phyloP scores from a whole-genome alignment of 2,329 filamentous ascomycete genomes.

The Fusarium irregulare region DNA sequence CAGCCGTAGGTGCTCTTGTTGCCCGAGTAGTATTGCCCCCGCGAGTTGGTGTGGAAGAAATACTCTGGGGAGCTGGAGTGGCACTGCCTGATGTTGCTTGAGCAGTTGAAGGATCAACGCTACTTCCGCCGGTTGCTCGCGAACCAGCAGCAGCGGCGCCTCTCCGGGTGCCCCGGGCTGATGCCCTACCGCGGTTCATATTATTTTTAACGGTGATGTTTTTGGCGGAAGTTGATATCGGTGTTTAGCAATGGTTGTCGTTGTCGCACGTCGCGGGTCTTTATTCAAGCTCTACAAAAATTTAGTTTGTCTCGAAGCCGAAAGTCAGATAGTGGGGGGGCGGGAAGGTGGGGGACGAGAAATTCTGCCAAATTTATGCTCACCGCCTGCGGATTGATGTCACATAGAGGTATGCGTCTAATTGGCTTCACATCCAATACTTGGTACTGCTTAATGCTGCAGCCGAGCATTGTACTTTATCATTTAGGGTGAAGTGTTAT shows the following conservation, averaged over 20 bases:
- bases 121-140: slow-evolving; percentile 37
- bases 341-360: slow-evolving; percentile 49
- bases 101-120: slow-evolving; percentile 26
- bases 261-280: slow-evolving; percentile 5
- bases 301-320: slow-evolving; percentile 39
- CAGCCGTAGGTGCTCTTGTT: slow-evolving; percentile 51
- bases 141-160: slow-evolving; percentile 45
- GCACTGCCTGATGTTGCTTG: slow-evolving; percentile 34
- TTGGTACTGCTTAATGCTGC: neutral
- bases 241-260: neutral
- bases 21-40: slow-evolving; percentile 52
- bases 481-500: neutral
- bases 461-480: neutral
- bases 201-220: neutral
- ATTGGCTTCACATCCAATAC: neutral
- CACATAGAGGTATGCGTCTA: neutral
- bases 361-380: slow-evolving; percentile 45
- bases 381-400: slow-evolving; percentile 31
- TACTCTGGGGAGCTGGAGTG: slow-evolving; percentile 27
- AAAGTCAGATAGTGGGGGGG: slow-evolving; percentile 41
- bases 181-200: slow-evolving; percentile 52
- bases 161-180: slow-evolving; percentile 50
- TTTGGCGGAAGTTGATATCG: neutral
- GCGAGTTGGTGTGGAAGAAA: slow-evolving; percentile 46
- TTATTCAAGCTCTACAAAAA: slow-evolving; percentile 46